Conservation (phyloP, 108 stramenopile species). For the Bacterosira constricta region DNA sequence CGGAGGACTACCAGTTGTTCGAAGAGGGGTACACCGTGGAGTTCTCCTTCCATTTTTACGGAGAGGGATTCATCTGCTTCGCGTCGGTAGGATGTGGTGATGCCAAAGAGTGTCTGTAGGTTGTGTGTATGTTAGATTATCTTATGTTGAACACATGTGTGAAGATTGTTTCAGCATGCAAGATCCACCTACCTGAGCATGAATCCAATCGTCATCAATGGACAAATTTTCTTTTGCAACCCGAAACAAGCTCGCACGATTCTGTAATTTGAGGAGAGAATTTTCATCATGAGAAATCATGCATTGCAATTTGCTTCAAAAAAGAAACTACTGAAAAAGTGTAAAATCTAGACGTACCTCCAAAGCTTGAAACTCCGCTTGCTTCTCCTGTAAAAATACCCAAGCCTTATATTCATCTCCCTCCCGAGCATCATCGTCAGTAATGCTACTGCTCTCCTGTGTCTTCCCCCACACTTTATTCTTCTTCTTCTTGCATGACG, state of each 20-base stretch:
- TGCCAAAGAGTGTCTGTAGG: constrained; percentile 72
- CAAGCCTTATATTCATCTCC: not conserved
- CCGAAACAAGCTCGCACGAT: constrained; percentile 32
- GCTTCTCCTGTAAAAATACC: constrained; percentile 9
- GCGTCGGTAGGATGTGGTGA: constrained; percentile 79
- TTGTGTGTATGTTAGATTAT: not conserved
- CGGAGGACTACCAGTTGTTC: constrained; percentile 91
- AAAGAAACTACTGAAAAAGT: too few species aligned
- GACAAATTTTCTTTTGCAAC: constrained; percentile 24
- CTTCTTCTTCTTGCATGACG: not conserved
- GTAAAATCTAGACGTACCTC: constrained; percentile 27
- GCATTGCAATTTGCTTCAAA: not conserved
- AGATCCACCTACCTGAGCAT: constrained; percentile 1
- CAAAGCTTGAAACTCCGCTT: constrained; percentile 22
- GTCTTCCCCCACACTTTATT: too few species aligned
- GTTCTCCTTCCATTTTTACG: constrained; percentile 79
- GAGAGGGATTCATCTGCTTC: constrained; percentile 73
- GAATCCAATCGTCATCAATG: constrained; percentile 19
- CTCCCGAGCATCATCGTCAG: not conserved
- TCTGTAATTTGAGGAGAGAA: constrained; percentile 4
- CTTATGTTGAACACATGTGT: not conserved
- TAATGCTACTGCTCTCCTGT: too few species aligned
- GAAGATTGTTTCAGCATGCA: not conserved
- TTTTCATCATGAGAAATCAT: not conserved
- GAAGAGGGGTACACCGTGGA: constrained; percentile 77